These are phyloP conservation scores for Candida insectorum DNA, from an alignment of 805 yeast species.

Conservation along the genomic window DNA sequence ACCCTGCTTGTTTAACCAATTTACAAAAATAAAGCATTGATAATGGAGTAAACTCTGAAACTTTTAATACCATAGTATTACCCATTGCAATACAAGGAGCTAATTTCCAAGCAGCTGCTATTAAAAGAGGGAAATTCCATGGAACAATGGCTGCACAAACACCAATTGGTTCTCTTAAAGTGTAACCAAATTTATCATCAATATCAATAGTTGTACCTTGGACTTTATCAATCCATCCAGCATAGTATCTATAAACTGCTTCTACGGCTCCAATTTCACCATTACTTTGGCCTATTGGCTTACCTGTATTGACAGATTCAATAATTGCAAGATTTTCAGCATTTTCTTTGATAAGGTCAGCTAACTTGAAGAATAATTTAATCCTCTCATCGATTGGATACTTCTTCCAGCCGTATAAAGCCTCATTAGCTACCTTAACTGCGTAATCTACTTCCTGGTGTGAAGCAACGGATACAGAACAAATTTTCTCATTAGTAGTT, in stretches of 20 bases:
- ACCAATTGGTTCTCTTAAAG: constrained; percentile 41
- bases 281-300: constrained; percentile 52
- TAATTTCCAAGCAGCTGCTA: constrained; percentile 51
- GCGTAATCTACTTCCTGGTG: constrained; percentile 53
- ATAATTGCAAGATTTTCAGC: constrained; percentile 50
- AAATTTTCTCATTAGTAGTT: constrained; percentile 49
- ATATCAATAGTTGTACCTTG: constrained; percentile 63
- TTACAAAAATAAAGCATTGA: constrained; percentile 44
- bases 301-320: constrained; percentile 61
- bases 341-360: constrained; percentile 47
- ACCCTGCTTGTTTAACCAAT: constrained; percentile 72
- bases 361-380: constrained; percentile 45
- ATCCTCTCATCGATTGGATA: constrained; percentile 46
- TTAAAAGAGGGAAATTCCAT: constrained; percentile 49
- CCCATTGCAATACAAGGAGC: constrained; percentile 47
- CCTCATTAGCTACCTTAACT: constrained; percentile 49
- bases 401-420: constrained; percentile 37
- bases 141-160: constrained; percentile 52
- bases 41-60: constrained; percentile 50
- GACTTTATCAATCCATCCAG: constrained; percentile 74
- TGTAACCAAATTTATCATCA: constrained; percentile 36
- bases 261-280: constrained; percentile 59
- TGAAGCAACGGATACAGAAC: constrained; percentile 49
- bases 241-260: constrained; percentile 63
- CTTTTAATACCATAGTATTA: constrained; percentile 45